Percentiles rank a stretch among this genome's conserved stretches.
Evolutionary conservation across 2,329 filamentous ascomycete genomes (phyloP).

Genomic region (Penicillium sp.): DNA sequence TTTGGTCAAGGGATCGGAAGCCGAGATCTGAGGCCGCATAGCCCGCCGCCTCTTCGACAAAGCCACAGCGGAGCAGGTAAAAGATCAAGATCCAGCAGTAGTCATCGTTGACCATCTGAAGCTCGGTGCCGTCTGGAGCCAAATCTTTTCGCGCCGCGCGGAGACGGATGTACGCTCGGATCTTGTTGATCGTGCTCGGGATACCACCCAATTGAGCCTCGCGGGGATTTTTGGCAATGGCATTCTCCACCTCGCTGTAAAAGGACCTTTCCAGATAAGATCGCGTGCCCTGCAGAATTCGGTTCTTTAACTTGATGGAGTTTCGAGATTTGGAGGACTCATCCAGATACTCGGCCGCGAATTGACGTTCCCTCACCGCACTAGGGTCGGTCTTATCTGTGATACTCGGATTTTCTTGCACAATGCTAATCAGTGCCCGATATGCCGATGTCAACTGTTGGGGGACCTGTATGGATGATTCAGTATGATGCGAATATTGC

Average conservation of each 20-base stretch:
- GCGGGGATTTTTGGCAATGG: slow-evolving; percentile 74
- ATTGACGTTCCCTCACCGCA: slow-evolving; percentile 69
- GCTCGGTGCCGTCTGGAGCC: slow-evolving; percentile 69
- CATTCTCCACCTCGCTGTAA: slow-evolving; percentile 66
- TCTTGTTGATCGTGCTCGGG: slow-evolving; percentile 81
- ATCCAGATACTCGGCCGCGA: slow-evolving; percentile 69
- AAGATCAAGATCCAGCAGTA: slow-evolving; percentile 93
- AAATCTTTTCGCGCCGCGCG: slow-evolving; percentile 75
- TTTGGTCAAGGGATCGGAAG: slow-evolving; percentile 85
- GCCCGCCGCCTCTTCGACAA: slow-evolving; percentile 73
- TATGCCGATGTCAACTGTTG: slow-evolving; percentile 77
- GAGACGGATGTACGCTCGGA: slow-evolving; percentile 85
- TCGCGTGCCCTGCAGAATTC: slow-evolving; percentile 73
- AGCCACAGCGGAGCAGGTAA: slow-evolving; percentile 79
- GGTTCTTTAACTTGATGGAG: slow-evolving; percentile 64
- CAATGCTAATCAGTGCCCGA: slow-evolving; percentile 70
- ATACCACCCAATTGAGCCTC: slow-evolving; percentile 86
- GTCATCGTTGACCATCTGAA: slow-evolving; percentile 74
- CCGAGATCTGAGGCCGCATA: slow-evolving; percentile 77
- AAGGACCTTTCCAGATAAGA: slow-evolving; percentile 76
- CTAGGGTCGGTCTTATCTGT: slow-evolving; percentile 55
- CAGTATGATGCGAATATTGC: slow-evolving; percentile 5
- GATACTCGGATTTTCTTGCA: slow-evolving; percentile 61
- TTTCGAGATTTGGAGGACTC: slow-evolving; percentile 60
- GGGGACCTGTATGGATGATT: slow-evolving; percentile 49